A percentile compares a stretch with the other conserved stretches of the same genome.
phyloP scores from a whole-genome alignment of 805 yeast genomes.

The Cyberlindnera subsufficiens region DNA sequence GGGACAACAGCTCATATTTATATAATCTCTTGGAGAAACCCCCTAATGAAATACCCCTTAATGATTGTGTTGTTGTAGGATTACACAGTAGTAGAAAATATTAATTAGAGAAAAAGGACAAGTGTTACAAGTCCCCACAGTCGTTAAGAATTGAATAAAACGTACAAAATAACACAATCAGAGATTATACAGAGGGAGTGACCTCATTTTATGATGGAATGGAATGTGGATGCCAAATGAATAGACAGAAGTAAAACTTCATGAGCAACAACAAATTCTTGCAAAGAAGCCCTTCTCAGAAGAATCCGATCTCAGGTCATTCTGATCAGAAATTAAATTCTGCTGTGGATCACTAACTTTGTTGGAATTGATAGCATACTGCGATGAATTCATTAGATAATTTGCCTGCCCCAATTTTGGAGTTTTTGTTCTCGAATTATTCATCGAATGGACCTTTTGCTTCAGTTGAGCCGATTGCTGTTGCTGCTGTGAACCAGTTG shows the following conservation, averaged over 20 bases:
- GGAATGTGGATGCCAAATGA: no score
- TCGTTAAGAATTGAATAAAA: neutral
- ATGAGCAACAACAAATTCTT: conserved; percentile 21
- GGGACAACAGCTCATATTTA: neutral
- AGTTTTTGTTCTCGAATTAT: conserved; percentile 23
- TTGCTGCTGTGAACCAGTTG: conserved; percentile 4
- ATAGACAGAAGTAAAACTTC: neutral
- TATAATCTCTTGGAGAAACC: no score
- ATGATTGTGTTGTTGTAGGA: no score
- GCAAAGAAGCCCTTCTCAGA: conserved; percentile 23
- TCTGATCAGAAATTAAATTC: conserved; percentile 19
- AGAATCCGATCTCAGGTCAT: conserved; percentile 16
- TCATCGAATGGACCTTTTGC: conserved; percentile 24
- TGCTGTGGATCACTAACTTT: conserved; percentile 22
- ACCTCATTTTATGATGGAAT: no score
- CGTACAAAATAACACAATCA: neutral
- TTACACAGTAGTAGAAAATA: no score
- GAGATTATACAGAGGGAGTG: no score
- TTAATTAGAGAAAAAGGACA: no score
- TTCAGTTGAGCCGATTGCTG: conserved; percentile 16
- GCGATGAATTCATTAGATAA: conserved; percentile 23
- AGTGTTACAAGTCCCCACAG: neutral
- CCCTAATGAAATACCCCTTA: no score
- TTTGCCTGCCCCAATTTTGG: conserved; percentile 20
- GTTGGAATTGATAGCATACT: conserved; percentile 20